A percentile compares a stretch with the other conserved stretches of the same genome.
phyloP scores from a whole-genome alignment of 2,329 filamentous ascomycete genomes.

The Aspergillus pseudoviridinutans region DNA sequence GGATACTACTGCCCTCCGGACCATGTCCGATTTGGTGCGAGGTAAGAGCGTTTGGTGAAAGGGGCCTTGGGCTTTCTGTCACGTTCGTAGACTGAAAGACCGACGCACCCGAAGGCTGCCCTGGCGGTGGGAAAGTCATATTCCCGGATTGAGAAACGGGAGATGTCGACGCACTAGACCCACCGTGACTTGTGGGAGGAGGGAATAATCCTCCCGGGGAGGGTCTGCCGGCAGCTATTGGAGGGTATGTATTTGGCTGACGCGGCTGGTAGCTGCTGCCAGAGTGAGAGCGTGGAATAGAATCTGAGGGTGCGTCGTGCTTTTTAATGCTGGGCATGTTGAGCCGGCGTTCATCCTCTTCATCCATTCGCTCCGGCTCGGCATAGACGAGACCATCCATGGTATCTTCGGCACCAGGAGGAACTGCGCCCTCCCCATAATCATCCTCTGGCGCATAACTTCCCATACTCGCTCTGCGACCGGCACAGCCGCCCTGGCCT shows the following conservation, averaged over 20 bases:
- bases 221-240: conserved; percentile 54
- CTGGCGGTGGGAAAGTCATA: conserved; percentile 38
- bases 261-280: conserved; percentile 58
- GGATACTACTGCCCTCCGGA: conserved; percentile 27
- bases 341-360: conserved; percentile 45
- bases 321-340: conserved; percentile 69
- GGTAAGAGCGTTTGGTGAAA: conserved; percentile 48
- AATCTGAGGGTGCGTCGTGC: conserved; percentile 58
- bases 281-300: conserved; percentile 40
- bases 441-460: conserved; percentile 79
- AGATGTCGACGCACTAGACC: conserved; percentile 54
- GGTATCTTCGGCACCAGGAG: conserved; percentile 49
- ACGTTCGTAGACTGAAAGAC: conserved; percentile 70
- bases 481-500: conserved; percentile 90
- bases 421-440: conserved; percentile 44
- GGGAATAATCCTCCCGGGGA: conserved; percentile 57
- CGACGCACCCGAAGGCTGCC: conserved; percentile 45
- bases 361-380: conserved; percentile 48
- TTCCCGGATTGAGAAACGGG: conserved; percentile 44
- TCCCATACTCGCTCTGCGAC: conserved; percentile 79
- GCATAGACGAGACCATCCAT: conserved; percentile 63
- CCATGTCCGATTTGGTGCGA: conserved; percentile 37
- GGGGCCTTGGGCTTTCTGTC: conserved; percentile 82
- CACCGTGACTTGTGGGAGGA: conserved; percentile 55
- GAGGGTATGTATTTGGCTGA: conserved; percentile 72